Evolutionary conservation across 176 grass and related monocot genomes (phyloP).

Genomic region (Tuctoria greenei): DNA sequence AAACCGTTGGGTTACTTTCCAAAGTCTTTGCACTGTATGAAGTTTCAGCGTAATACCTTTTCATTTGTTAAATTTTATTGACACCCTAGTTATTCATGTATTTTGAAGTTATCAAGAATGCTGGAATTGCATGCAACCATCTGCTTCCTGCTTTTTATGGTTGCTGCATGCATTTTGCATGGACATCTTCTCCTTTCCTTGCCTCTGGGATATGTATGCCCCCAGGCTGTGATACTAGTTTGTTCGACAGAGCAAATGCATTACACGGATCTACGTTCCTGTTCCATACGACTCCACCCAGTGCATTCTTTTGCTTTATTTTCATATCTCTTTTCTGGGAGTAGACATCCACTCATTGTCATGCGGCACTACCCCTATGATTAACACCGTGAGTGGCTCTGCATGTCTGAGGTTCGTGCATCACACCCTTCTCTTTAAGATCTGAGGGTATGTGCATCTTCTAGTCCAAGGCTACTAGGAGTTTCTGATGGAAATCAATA

Average conservation of each 20-base stretch:
- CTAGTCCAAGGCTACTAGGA: constrained; percentile 38
- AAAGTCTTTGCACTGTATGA: neutral
- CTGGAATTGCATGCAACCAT: neutral
- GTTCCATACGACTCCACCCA: constrained; percentile 10
- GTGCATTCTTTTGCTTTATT: constrained; percentile 21
- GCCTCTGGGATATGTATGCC: constrained; percentile 21
- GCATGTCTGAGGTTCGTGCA: constrained; percentile 35
- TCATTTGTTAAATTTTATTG: neutral
- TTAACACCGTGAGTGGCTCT: constrained; percentile 3
- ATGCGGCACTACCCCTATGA: constrained; percentile 23
- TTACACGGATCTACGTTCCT: constrained; percentile 31
- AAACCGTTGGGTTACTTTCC: constrained; percentile 25
- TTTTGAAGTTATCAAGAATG: neutral
- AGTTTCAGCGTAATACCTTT: neutral
- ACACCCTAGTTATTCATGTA: constrained; percentile 29
- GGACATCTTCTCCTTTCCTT: constrained; percentile 26
- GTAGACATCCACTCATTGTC: constrained; percentile 54
- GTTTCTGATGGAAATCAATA: constrained; percentile 46
- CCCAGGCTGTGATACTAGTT: constrained; percentile 3
- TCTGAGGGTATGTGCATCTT: constrained; percentile 2
- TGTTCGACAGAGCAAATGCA: constrained; percentile 26
- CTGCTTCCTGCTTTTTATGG: constrained; percentile 3
- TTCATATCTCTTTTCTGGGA: constrained; percentile 14
- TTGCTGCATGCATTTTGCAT: constrained; percentile 40
- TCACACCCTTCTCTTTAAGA: constrained; percentile 51